phyloP scores from a whole-genome alignment of 805 yeast species.

The Pichia occidentalis region DNA sequence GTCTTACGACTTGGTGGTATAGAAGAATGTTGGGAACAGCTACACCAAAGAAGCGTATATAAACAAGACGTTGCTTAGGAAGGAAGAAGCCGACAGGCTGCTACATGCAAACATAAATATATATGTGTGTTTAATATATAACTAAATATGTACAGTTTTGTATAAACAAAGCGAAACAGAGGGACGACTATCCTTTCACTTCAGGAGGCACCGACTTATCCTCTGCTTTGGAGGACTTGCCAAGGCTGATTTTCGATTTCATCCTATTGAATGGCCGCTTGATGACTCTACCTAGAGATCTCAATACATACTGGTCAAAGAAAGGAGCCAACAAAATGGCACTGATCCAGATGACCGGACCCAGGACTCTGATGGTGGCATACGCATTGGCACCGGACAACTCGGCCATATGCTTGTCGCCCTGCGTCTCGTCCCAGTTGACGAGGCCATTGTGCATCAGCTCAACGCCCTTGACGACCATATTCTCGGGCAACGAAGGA shows the following conservation, averaged over 20 bases:
- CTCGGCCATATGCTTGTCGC: slow-evolving; percentile 24
- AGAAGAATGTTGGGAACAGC: too few relatives aligned
- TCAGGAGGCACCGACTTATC: slow-evolving; percentile 3
- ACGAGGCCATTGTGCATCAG: slow-evolving; percentile 36
- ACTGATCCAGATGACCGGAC: slow-evolving; percentile 28
- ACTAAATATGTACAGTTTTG: not conserved
- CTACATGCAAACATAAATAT: too few relatives aligned
- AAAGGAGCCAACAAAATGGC: slow-evolving; percentile 29
- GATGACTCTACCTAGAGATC: slow-evolving; percentile 26
- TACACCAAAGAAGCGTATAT: too few relatives aligned
- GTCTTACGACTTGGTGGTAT: too few relatives aligned
- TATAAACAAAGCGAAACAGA: not conserved
- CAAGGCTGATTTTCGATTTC: slow-evolving; percentile 2
- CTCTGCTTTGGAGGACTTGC: not conserved
- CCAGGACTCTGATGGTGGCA: slow-evolving; percentile 28
- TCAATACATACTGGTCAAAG: slow-evolving; percentile 29
- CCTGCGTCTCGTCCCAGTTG: slow-evolving; percentile 22
- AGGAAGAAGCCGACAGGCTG: too few relatives aligned
- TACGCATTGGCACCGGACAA: slow-evolving; percentile 33
- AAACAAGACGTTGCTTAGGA: too few relatives aligned
- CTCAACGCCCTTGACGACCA: slow-evolving; percentile 40
- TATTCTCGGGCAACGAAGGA: slow-evolving; percentile 43
- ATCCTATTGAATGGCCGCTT: slow-evolving; percentile 15
- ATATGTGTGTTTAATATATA: too few relatives aligned
- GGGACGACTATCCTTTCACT: slow-evolving; percentile 1